phyloP scores from a whole-genome alignment of 2,329 filamentous ascomycete genomes.

The Dactylellina parvicollis region DNA sequence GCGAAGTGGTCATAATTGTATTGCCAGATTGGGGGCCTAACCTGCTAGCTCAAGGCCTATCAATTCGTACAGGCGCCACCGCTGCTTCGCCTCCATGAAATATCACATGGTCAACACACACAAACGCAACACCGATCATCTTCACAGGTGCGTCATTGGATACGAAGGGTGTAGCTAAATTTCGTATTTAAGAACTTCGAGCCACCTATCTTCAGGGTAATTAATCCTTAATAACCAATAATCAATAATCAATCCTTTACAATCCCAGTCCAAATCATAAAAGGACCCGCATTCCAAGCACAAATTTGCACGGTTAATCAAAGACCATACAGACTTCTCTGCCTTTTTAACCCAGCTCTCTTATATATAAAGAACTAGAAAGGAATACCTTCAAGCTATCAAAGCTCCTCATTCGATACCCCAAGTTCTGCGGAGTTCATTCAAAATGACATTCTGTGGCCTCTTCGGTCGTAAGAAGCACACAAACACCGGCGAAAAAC shows the following conservation, averaged over 20 bases:
- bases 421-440: background rate
- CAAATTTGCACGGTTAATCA: too few species aligned
- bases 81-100: slow-evolving; percentile 3
- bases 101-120: slow-evolving; percentile 11
- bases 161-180: too few species aligned
- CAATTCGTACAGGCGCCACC: background rate
- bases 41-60: too few species aligned
- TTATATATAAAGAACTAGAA: too few species aligned
- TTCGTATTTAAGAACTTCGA: too few species aligned
- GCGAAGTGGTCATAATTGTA: background rate
- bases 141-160: background rate
- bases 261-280: too few species aligned
- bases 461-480: slow-evolving; percentile 32
- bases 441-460: slow-evolving; percentile 33
- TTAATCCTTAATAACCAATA: too few species aligned
- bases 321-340: too few species aligned
- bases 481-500: background rate
- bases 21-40: background rate
- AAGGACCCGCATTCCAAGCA: too few species aligned
- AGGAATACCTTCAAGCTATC: background rate
- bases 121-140: background rate
- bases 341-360: slow-evolving; percentile 22
- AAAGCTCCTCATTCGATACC: background rate
- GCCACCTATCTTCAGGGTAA: too few species aligned
- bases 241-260: too few species aligned